These are phyloP conservation scores for Lecanoromycetidae sp. DNA, from an alignment of 2,329 filamentous ascomycete genomes.

Conservation along the genomic window DNA sequence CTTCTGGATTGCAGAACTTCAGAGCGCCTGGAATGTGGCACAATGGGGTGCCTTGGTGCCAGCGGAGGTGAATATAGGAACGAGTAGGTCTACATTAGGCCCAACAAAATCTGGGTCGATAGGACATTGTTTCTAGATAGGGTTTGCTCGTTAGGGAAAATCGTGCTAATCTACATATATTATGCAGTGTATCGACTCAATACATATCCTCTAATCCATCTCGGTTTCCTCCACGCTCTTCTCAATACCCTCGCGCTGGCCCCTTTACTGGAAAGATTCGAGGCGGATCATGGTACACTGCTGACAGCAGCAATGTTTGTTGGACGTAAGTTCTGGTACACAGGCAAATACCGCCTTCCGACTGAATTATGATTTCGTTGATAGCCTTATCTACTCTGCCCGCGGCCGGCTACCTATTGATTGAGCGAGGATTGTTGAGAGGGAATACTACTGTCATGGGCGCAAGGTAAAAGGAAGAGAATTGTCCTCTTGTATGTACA, in stretches of 20 bases:
- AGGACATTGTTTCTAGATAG: too few relatives aligned
- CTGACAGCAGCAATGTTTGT: conserved; percentile 79
- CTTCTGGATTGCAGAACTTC: conserved; percentile 58
- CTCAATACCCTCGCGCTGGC: conserved; percentile 69
- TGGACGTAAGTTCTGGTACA: conserved; percentile 56
- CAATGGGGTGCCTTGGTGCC: conserved; percentile 73
- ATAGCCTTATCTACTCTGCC: conserved; percentile 69
- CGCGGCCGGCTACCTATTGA: conserved; percentile 63
- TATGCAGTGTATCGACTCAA: conserved; percentile 75
- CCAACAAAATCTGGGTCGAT: conserved; percentile 5
- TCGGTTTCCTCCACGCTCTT: conserved; percentile 65
- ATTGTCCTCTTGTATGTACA: neutral
- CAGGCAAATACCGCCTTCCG: neutral
- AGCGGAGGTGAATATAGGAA: conserved; percentile 56
- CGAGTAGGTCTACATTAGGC: conserved; percentile 49
- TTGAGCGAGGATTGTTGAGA: conserved; percentile 62
- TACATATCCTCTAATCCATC: conserved; percentile 79
- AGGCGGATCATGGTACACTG: conserved; percentile 81
- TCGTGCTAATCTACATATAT: neutral
- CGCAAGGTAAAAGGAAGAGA: conserved; percentile 50
- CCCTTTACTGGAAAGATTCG: conserved; percentile 87
- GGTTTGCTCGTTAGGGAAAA: neutral
- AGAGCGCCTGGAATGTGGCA: conserved; percentile 57
- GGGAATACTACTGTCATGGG: conserved; percentile 66
- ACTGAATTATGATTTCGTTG: neutral